Percentiles rank a stretch among this genome's conserved stretches.
Evolutionary conservation across 2,329 filamentous ascomycete species (phyloP).

Genomic region (Grosmannia serpens): DNA sequence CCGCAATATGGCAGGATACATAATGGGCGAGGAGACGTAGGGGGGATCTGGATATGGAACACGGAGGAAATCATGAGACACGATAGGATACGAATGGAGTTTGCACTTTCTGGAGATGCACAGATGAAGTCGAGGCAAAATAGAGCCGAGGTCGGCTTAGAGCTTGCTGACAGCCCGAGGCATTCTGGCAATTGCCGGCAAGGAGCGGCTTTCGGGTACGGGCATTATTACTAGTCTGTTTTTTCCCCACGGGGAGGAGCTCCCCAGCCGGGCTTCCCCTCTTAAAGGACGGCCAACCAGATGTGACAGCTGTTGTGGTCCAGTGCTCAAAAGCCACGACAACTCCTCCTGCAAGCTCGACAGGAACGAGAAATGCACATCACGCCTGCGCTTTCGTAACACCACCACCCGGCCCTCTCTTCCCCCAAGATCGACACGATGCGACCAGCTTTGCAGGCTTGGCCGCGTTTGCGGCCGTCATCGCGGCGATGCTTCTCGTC

Average conservation of each 20-base stretch:
- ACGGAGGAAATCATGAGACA: too few relatives aligned
- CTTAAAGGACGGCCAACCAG: not conserved
- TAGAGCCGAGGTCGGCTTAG: too few relatives aligned
- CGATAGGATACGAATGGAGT: too few relatives aligned
- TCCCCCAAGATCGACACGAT: conserved; percentile 8
- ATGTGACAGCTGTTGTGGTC: not conserved
- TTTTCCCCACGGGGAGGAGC: not conserved
- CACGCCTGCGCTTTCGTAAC: not conserved
- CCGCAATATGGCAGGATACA: conserved; percentile 40
- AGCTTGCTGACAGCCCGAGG: not conserved
- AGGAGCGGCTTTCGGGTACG: not conserved
- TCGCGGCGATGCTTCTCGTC: conserved; percentile 39
- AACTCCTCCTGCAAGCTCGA: not conserved
- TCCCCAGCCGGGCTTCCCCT: not conserved
- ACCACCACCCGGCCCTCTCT: not conserved
- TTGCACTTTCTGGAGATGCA: too few relatives aligned
- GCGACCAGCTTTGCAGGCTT: conserved; percentile 13
- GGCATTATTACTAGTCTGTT: not conserved
- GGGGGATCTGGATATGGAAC: too few relatives aligned
- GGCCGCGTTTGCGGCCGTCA: conserved; percentile 17
- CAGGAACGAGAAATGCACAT: not conserved
- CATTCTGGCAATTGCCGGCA: not conserved
- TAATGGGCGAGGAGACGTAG: conserved; percentile 35
- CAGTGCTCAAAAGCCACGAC: not conserved
- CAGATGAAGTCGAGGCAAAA: too few relatives aligned